phyloP scores from a whole-genome alignment of 495 filamentous ascomycete species.

The Amorphotheca resinae region DNA sequence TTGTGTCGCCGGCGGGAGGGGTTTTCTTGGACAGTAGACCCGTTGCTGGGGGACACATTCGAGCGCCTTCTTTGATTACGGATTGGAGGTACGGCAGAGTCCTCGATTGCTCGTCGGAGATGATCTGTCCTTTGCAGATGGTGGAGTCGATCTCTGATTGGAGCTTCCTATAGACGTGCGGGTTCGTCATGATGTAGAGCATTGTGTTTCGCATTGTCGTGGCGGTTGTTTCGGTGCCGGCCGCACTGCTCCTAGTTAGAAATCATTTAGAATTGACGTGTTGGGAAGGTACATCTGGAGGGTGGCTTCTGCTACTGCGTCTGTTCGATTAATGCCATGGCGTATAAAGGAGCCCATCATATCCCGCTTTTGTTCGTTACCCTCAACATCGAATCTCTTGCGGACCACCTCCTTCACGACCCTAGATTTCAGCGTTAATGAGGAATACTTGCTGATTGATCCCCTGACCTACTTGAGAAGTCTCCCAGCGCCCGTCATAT shows the following conservation, averaged over 20 bases:
- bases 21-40: slow-evolving; percentile 30
- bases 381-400: slow-evolving; percentile 20
- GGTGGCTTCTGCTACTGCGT: slow-evolving; percentile 29
- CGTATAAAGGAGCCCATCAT: slow-evolving; percentile 33
- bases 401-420: slow-evolving; percentile 29
- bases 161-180: slow-evolving; percentile 36
- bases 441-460: background rate
- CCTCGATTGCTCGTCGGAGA: slow-evolving; percentile 28
- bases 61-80: slow-evolving; percentile 28
- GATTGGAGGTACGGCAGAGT: slow-evolving; percentile 39
- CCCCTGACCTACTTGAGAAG: slow-evolving; percentile 29
- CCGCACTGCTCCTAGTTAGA: slow-evolving; percentile 30
- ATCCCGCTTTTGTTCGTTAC: slow-evolving; percentile 16
- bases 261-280: background rate
- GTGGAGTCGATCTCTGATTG: slow-evolving; percentile 42
- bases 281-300: background rate
- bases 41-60: slow-evolving; percentile 29
- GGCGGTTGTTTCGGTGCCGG: slow-evolving; percentile 48
- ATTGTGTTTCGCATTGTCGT: slow-evolving; percentile 45
- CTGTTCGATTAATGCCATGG: slow-evolving; percentile 26
- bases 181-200: slow-evolving; percentile 36
- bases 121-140: slow-evolving; percentile 20
- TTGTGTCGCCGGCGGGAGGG: slow-evolving; percentile 35
- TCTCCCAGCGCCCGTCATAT: slow-evolving; percentile 39
- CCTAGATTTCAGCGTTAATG: background rate